These are phyloP conservation scores for Aureobasidium sp. DNA, from an alignment of 2,329 filamentous ascomycete species.

Conservation along the genomic window DNA sequence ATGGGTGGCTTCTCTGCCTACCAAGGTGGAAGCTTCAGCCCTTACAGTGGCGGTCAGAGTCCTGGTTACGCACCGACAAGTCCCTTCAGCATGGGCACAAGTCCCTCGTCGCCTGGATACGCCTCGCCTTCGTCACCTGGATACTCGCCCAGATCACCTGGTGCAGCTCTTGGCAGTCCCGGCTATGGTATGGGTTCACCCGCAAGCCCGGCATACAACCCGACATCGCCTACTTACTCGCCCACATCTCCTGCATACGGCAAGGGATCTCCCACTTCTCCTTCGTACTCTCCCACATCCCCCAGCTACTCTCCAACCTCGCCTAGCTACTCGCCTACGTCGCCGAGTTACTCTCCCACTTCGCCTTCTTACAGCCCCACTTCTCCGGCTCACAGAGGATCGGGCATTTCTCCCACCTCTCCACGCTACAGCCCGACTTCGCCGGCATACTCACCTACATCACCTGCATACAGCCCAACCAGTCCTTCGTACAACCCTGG, in stretches of 20 bases:
- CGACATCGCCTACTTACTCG: slow-evolving; percentile 27
- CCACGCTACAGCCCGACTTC: slow-evolving; percentile 54
- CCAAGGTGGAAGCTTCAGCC: slow-evolving; percentile 59
- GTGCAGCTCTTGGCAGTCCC: slow-evolving; percentile 48
- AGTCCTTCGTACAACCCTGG: slow-evolving; percentile 25
- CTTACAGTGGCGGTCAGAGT: slow-evolving; percentile 56
- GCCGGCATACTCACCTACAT: slow-evolving; percentile 46
- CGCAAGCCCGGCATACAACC: slow-evolving; percentile 43
- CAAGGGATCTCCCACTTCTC: slow-evolving; percentile 39
- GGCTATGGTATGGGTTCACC: slow-evolving; percentile 45
- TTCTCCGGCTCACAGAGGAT: slow-evolving; percentile 38
- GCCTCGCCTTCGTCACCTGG: slow-evolving; percentile 25
- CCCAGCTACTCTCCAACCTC: slow-evolving; percentile 53
- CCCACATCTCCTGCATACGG: slow-evolving; percentile 28
- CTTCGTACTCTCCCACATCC: slow-evolving; percentile 70
- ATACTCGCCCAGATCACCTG: slow-evolving; percentile 31
- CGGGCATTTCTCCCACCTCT: slow-evolving; percentile 44
- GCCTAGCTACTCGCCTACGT: slow-evolving; percentile 63
- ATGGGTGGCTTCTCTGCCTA: slow-evolving; percentile 54
- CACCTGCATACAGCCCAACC: slow-evolving; percentile 35
- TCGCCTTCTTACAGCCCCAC: slow-evolving; percentile 28
- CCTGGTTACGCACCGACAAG: slow-evolving; percentile 62
- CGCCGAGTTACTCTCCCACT: slow-evolving; percentile 40
- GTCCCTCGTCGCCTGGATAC: slow-evolving; percentile 53
- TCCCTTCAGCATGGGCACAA: slow-evolving; percentile 56